Base-by-base conservation (phyloP, 768 basidiomycete genomes). In the Pisolithus albus region DNA sequence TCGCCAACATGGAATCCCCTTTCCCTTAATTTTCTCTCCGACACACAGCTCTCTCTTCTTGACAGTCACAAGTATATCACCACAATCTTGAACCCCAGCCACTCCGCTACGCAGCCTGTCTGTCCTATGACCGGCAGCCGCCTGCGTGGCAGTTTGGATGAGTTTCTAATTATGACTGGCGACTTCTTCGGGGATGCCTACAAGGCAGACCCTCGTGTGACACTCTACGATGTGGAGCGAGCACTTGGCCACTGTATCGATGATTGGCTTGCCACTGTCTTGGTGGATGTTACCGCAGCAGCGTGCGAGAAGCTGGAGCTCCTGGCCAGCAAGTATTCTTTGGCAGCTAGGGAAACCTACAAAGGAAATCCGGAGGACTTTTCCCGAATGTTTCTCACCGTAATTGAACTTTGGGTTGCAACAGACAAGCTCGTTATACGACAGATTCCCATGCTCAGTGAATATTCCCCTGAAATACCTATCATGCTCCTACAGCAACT, bases 351-450 rank as follows among this genome's bases (percentile, higher is more conserved):
- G 30, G 18, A 8, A 0, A 49, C 48, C 1, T 76, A 75, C 42
- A 36, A 47, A 9, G 53, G 54, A 10, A 74, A 68, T 28, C 70
- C 75, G 1, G 75, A 78, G 46, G 56, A 64, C 28, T 37, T 64
- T 4, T 78, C 77, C 0, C 49, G 72, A 2, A 74, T 80, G 69
- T 54, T 80, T 39, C 58, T 81, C 43, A 65, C 64, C 1, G 50
- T 46, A 9, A 21, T 65, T 8, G 72, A 77, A 30, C 64, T 72
- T 26, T 72, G 71, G 72, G 51, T 69, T 11, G 72, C 65, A 0
- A 52, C 74, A 5, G 72, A 72, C 49, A 64, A 54, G 8, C 28
- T 66, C 7, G 53, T 52, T 0, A 44, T 62, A 24, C 36, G 23
- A 9, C 48, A 54, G 16, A 62, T 54, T 16, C 63, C 70, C 3